Evolutionary conservation across 345 rosid species (phyloP), one percentile per base, ranked within the genome.

Genomic region (Durio zibethinus): DNA sequence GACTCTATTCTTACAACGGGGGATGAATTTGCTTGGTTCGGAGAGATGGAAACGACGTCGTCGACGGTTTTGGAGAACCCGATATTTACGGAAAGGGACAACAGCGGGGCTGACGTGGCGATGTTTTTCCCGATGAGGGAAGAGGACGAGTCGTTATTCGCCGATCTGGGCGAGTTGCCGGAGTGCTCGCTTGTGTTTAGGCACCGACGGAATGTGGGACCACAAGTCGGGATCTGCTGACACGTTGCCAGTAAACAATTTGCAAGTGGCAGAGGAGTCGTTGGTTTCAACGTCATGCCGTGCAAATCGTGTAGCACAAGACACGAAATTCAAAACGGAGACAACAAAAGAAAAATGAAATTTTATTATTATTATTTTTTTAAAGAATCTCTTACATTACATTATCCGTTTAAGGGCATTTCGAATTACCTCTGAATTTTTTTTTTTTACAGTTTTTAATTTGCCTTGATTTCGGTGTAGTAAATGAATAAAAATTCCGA

Each of bases 101-200:
- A 77, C 1, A 36, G 69, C 8, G 88, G 77, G 48, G 72, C 78
- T 0, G 90, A 92, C 80, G 35, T 86, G 78, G 86, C 87, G 10
- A 73, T 92, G 88, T 87, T 85, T 76, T 88, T 91, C 50, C 91
- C 92, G 36, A 82, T 89, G 86, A 72, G 91, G 36, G 93, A 89
- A 57, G 96, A 94, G 81, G 99, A 97, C 73, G 99, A 97, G 87
- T 92, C 92, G 40, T 75, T 97, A 81, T 94, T 92, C 82, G 98
- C 98, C 60, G 99, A 94, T 85, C 98, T 97, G 12, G 99, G 87
- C 4, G 99, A 96, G 90, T 83, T 97, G 83, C 99, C 99, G 82
- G 99, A 97, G 90, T 97, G 91, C 60, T 88, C 97, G 56, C 61
- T 87, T 78, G 98, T 94, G 68, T 90, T 96, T 72, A 79, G 93